Percentiles rank a stretch among this genome's conserved stretches.
These are phyloP conservation scores for Aspergillus sp. DNA, from an alignment of 2,329 filamentous ascomycete genomes.

Conservation along the genomic window DNA sequence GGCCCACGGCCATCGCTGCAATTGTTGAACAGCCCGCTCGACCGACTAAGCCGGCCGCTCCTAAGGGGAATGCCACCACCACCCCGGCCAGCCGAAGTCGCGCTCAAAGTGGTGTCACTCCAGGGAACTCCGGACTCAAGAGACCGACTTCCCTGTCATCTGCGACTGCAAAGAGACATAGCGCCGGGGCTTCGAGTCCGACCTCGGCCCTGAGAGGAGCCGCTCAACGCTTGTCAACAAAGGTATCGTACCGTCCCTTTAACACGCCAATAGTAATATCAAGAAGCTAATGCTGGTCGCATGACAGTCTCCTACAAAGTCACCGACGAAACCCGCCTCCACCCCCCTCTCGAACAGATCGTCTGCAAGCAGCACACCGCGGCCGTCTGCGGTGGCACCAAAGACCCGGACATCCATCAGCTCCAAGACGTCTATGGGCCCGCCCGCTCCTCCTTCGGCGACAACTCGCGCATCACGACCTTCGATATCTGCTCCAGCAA, in stretches of 20 bases:
- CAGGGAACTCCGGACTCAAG: slow-evolving; percentile 37
- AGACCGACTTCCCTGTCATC: slow-evolving; percentile 54
- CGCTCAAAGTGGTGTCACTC: slow-evolving; percentile 42
- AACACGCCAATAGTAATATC: background rate
- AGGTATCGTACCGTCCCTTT: slow-evolving; percentile 30
- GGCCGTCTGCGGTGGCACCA: slow-evolving; percentile 51
- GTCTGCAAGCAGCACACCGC: slow-evolving; percentile 49
- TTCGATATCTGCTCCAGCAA: slow-evolving; percentile 38
- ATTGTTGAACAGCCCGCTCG: slow-evolving; percentile 42
- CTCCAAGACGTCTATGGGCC: slow-evolving; percentile 67
- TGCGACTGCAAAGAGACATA: slow-evolving; percentile 63
- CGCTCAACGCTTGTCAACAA: slow-evolving; percentile 38
- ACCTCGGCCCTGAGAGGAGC: slow-evolving; percentile 64
- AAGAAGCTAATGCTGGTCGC: slow-evolving; percentile 7
- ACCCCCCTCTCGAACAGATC: slow-evolving; percentile 57
- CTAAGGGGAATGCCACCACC: slow-evolving; percentile 32
- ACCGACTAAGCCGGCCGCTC: slow-evolving; percentile 40
- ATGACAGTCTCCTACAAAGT: slow-evolving; percentile 71
- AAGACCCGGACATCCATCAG: slow-evolving; percentile 61
- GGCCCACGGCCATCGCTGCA: slow-evolving; percentile 67
- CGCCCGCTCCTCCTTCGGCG: slow-evolving; percentile 50
- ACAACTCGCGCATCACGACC: slow-evolving; percentile 41
- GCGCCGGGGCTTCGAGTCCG: slow-evolving; percentile 70
- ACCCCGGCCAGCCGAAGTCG: slow-evolving; percentile 36
- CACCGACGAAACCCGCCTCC: slow-evolving; percentile 69